Percentiles rank a stretch among this genome's conserved stretches.
These are phyloP conservation scores for Penicillium sp. DNA, from an alignment of 2,329 filamentous ascomycete species.

Conservation along the genomic window DNA sequence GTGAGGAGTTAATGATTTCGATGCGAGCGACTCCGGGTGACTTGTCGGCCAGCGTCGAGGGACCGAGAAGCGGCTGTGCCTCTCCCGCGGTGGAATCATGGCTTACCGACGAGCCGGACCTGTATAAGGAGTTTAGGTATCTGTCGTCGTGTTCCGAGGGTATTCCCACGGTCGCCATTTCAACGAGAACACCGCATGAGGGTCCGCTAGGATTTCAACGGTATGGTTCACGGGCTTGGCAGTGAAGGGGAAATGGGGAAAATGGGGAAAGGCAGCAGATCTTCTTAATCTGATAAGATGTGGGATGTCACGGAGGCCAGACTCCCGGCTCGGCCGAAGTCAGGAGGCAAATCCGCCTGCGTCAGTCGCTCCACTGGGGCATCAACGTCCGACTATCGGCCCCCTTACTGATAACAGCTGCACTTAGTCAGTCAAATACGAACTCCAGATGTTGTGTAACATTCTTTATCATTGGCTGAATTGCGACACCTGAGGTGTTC, in stretches of 20 bases:
- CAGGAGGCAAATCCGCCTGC: background rate
- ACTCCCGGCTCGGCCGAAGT: background rate
- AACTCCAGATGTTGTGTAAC: background rate
- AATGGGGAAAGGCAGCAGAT: background rate
- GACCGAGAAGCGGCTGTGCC: background rate
- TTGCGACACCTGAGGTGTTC: too few species aligned
- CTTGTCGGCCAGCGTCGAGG: background rate
- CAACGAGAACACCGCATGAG: background rate
- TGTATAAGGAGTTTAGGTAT: background rate
- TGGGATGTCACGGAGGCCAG: background rate
- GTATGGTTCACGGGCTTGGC: background rate
- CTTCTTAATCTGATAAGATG: slow-evolving; percentile 3
- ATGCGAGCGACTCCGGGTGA: slow-evolving; percentile 5
- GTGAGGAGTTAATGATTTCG: background rate
- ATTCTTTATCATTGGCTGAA: background rate
- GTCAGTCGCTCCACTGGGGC: background rate
- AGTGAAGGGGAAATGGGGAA: background rate
- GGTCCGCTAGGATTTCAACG: background rate
- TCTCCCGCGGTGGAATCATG: background rate
- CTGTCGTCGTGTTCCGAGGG: background rate
- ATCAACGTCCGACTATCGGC: background rate
- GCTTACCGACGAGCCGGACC: background rate
- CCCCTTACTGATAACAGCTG: background rate
- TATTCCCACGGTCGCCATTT: background rate
- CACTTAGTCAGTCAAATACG: background rate